Conservation (phyloP, 768 basidiomycete genomes). For the Pleurotus platypus region DNA sequence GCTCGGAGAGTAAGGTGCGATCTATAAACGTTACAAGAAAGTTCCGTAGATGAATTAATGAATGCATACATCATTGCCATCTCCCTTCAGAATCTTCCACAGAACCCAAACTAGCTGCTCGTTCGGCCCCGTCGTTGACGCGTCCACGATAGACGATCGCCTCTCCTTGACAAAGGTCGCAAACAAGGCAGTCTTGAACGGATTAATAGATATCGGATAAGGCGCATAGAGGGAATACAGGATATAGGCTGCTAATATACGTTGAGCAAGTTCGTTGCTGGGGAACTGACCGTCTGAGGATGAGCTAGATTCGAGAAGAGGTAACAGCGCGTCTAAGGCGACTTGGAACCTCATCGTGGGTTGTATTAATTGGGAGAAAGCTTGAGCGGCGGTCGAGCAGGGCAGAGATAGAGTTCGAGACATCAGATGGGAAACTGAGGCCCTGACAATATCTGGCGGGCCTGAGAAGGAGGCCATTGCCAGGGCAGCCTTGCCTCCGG, state of each 20-base stretch:
- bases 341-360: conserved; percentile 78
- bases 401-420: conserved; percentile 64
- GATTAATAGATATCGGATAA: conserved; percentile 76
- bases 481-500: background rate
- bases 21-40: conserved; percentile 33
- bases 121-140: conserved; percentile 51
- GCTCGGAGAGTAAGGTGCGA: conserved; percentile 78
- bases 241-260: conserved; percentile 77
- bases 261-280: conserved; percentile 53
- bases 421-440: conserved; percentile 67
- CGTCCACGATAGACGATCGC: conserved; percentile 50
- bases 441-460: conserved; percentile 43
- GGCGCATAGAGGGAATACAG: conserved; percentile 79
- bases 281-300: conserved; percentile 42
- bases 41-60: background rate
- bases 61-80: conserved; percentile 65
- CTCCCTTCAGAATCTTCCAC: conserved; percentile 83
- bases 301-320: conserved; percentile 52
- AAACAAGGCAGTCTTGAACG: conserved; percentile 73
- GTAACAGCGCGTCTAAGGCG: conserved; percentile 78
- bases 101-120: conserved; percentile 84
- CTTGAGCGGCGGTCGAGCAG: conserved; percentile 74
- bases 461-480: background rate
- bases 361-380: conserved; percentile 73
- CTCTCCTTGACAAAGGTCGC: conserved; percentile 68